Evolutionary conservation across 2,329 filamentous ascomycete genomes (phyloP).

Genomic region (Cercospora beticola): DNA sequence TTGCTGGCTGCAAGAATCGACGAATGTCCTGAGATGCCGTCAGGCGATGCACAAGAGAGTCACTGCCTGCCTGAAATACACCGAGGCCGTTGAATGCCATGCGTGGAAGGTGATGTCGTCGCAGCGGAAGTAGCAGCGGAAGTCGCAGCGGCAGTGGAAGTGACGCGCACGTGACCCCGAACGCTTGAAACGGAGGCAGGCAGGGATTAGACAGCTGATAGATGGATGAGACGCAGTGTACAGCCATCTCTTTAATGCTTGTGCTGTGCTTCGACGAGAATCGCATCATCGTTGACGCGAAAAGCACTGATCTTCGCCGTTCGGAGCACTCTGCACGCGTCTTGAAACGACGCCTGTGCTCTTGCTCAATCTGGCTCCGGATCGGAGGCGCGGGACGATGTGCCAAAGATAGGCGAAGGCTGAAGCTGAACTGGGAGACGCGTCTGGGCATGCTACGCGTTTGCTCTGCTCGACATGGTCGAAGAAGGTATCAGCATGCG

Average conservation of each 20-base stretch:
- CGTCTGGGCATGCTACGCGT: not conserved
- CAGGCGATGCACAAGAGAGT: not conserved
- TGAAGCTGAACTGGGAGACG: not conserved
- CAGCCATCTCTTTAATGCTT: not conserved
- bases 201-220: not conserved
- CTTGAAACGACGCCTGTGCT: conserved; percentile 3
- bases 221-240: not conserved
- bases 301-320: not conserved
- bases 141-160: not conserved
- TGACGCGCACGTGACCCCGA: not conserved
- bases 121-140: no score
- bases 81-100: not conserved
- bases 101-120: not conserved
- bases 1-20: not conserved
- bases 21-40: not conserved
- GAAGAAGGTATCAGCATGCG: not conserved
- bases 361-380: conserved; percentile 1
- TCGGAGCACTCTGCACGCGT: not conserved
- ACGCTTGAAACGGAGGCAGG: no score
- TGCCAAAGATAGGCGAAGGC: not conserved
- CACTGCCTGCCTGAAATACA: not conserved
- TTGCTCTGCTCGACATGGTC: not conserved
- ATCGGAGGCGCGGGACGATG: conserved; percentile 1
- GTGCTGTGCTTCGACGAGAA: not conserved
- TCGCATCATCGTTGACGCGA: not conserved